These are phyloP conservation scores for Aspergillus asperescens DNA, from an alignment of 495 filamentous ascomycete genomes.

Conservation along the genomic window DNA sequence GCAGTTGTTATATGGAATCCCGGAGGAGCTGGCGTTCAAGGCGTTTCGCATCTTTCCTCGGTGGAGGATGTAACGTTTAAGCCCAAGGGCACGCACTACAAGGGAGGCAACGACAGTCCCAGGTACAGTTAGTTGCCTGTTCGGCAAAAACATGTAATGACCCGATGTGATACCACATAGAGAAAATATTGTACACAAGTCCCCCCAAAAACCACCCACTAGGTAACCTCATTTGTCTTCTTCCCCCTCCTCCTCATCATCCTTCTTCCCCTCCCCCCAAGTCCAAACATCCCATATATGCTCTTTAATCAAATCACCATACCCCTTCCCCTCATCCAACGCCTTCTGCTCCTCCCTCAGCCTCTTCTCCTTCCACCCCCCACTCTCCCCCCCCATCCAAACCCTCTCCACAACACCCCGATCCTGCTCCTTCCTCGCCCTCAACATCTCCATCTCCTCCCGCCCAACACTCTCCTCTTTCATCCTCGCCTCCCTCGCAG, in stretches of 20 bases:
- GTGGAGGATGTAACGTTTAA: no score
- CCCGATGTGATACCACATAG: no score
- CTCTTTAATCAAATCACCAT: slow-evolving; percentile 74
- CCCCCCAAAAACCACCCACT: no score
- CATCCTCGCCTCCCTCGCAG: slow-evolving; percentile 33
- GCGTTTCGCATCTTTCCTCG: no score
- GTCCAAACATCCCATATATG: slow-evolving; percentile 81
- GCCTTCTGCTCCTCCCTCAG: slow-evolving; percentile 65
- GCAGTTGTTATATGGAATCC: no score
- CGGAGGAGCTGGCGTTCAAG: no score
- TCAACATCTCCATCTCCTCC: slow-evolving; percentile 40
- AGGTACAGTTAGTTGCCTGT: no score
- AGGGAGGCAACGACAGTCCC: no score
- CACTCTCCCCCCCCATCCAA: slow-evolving; percentile 60
- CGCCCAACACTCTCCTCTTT: slow-evolving; percentile 26
- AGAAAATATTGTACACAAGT: no score
- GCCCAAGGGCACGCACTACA: no score
- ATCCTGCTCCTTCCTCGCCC: slow-evolving; percentile 32
- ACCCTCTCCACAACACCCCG: slow-evolving; percentile 47
- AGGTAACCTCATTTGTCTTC: no score
- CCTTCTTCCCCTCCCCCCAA: slow-evolving; percentile 41
- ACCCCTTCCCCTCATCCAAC: slow-evolving; percentile 71
- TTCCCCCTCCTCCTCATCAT: slow-evolving; percentile 17
- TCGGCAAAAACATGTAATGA: no score
- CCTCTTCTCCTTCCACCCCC: slow-evolving; percentile 69